Conservation (phyloP, 495 filamentous ascomycete genomes). For the Aspergillus mulundensis region DNA sequence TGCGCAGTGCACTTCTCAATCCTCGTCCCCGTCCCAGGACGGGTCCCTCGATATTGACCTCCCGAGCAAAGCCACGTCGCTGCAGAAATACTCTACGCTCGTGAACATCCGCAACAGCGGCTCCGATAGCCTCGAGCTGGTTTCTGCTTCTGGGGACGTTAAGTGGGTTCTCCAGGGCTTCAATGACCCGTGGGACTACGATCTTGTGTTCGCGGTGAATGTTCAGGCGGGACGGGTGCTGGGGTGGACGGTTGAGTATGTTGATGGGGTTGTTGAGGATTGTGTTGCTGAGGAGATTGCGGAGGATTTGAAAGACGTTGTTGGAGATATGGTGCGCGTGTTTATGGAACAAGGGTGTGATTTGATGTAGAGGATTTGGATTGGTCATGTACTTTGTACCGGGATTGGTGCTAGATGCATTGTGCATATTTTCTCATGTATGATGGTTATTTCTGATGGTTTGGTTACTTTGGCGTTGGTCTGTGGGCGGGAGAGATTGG, state of each 20-base stretch:
- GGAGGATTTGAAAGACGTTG: neutral
- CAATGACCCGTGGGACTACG: conserved; percentile 9
- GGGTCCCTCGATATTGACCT: neutral
- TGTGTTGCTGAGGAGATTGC: neutral
- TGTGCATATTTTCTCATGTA: too few relatives aligned
- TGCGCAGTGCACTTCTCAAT: neutral
- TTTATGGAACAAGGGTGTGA: too few relatives aligned
- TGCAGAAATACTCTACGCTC: neutral
- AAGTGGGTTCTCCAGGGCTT: neutral
- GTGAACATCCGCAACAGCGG: conserved; percentile 11
- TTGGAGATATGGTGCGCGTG: neutral
- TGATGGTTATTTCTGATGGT: too few relatives aligned
- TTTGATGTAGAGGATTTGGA: too few relatives aligned
- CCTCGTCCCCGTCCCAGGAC: neutral
- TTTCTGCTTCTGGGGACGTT: neutral
- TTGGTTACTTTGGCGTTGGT: too few relatives aligned
- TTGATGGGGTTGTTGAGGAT: neutral
- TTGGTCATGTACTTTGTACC: too few relatives aligned
- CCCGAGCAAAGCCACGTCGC: neutral
- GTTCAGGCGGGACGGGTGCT: neutral
- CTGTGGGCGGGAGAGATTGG: too few relatives aligned
- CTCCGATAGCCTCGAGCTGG: conserved; percentile 2
- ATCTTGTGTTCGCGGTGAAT: conserved; percentile 9
- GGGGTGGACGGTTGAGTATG: conserved; percentile 5
- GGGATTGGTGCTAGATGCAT: neutral